These are phyloP conservation scores for Prunus campanulata DNA, from an alignment of 306 rosid species.

Conservation along the genomic window DNA sequence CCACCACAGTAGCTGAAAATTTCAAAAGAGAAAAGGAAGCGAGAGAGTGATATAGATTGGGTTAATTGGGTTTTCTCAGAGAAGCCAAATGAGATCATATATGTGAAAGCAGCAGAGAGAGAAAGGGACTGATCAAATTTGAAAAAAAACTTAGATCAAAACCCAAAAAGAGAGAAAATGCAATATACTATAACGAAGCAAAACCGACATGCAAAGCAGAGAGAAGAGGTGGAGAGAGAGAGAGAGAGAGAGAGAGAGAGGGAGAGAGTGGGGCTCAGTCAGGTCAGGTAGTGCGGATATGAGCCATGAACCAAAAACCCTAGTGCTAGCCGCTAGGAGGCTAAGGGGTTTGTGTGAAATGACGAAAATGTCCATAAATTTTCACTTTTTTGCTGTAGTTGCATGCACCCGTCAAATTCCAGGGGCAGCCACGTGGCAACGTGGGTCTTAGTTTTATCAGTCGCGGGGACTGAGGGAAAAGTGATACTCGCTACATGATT, in stretches of 20 bases:
- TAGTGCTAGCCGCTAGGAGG: not conserved
- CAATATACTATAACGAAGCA: not conserved
- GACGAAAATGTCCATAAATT: slow-evolving; percentile 30
- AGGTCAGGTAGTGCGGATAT: slow-evolving; percentile 11
- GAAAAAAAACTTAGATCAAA: not conserved
- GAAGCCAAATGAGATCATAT: not conserved
- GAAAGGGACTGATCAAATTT: not conserved
- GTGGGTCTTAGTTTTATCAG: not conserved
- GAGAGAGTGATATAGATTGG: not conserved
- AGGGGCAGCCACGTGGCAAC: slow-evolving; percentile 35
- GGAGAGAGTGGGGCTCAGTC: not conserved
- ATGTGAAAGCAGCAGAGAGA: not conserved
- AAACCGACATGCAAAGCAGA: slow-evolving; percentile 12
- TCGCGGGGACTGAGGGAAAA: not conserved
- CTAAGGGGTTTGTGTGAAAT: not conserved
- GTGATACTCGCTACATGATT: not conserved
- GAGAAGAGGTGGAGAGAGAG: not conserved
- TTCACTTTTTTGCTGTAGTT: not conserved
- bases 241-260: not conserved
- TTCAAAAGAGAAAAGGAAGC: not conserved
- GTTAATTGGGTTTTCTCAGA: not conserved
- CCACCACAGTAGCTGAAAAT: slow-evolving; percentile 2
- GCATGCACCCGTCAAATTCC: slow-evolving; percentile 27
- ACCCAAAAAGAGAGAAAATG: not conserved
- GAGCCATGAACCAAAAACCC: slow-evolving; percentile 28